A percentile compares a stretch with the other conserved stretches of the same genome.
phyloP scores from a whole-genome alignment of 352 stramenopile genomes.

The Phytophthora agathidicida region DNA sequence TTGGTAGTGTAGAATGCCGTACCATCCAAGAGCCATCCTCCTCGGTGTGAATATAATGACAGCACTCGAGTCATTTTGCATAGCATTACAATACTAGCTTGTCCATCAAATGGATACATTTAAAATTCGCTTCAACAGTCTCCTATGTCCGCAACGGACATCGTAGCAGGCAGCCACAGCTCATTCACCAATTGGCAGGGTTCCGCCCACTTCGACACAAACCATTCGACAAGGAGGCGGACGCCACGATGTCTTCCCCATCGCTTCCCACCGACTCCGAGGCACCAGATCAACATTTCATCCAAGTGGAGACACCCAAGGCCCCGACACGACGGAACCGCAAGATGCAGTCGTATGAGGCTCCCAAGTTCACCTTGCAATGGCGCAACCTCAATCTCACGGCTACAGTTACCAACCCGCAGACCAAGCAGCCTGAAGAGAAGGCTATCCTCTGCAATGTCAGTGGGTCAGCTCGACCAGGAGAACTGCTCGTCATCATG shows the following conservation, averaged over 20 bases:
- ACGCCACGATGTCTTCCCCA: slow-evolving; percentile 1
- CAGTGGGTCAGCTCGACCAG: slow-evolving; percentile 46
- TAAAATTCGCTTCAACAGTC: no score
- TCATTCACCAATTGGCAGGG: no score
- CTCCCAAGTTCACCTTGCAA: slow-evolving; percentile 41
- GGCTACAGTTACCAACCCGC: slow-evolving; percentile 41
- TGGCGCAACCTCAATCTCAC: slow-evolving; percentile 47
- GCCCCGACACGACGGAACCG: slow-evolving; percentile 1
- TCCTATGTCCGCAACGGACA: no score
- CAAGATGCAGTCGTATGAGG: slow-evolving; percentile 7
- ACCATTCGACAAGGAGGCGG: no score
- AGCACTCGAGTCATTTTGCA: no score
- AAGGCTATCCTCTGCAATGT: slow-evolving; percentile 67
- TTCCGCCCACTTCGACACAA: no score
- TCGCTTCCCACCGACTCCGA: background rate
- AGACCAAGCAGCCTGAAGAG: slow-evolving; percentile 52
- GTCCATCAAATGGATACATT: no score
- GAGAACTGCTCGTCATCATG: slow-evolving; percentile 72
- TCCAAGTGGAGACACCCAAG: slow-evolving; percentile 19
- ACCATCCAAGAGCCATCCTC: no score
- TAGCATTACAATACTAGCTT: no score
- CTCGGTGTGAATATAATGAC: no score
- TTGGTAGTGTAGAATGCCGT: no score
- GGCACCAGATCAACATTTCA: slow-evolving; percentile 9
- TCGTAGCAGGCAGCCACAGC: no score